Percentiles rank a stretch among this genome's conserved stretches.
Evolutionary conservation across 768 basidiomycete genomes (phyloP).

Genomic region (Podaxis sp.): DNA sequence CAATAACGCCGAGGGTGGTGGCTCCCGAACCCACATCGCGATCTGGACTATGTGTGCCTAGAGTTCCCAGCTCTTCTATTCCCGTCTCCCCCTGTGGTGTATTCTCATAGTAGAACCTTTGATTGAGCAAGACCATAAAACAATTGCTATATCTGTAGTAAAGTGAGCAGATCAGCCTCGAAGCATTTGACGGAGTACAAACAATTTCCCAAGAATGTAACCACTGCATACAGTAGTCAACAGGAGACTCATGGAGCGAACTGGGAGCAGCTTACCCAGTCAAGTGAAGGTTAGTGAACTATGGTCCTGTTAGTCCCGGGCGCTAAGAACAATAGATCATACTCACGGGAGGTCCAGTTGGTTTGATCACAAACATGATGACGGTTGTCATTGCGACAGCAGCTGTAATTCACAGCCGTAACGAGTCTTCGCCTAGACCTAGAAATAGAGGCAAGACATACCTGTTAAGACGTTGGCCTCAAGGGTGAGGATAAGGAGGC

Average conservation of each 20-base stretch:
- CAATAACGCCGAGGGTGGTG: too few species aligned
- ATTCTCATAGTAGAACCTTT: constrained; percentile 1
- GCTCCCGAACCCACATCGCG: neutral
- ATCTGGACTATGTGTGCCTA: neutral
- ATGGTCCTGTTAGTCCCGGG: neutral
- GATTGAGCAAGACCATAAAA: constrained; percentile 12
- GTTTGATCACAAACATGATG: neutral
- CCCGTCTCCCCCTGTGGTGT: neutral
- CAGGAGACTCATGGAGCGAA: neutral
- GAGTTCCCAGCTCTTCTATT: neutral
- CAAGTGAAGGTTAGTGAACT: constrained; percentile 1
- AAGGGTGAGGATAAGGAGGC: neutral
- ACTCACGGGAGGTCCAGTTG: constrained; percentile 10
- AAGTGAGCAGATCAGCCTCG: neutral
- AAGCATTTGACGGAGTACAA: neutral
- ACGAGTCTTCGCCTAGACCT: too few species aligned
- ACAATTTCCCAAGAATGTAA: constrained; percentile 7
- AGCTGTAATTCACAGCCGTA: neutral
- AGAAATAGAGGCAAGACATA: neutral
- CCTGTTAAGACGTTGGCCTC: constrained; percentile 4
- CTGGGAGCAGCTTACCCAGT: neutral
- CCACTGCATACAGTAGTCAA: neutral
- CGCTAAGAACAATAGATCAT: neutral
- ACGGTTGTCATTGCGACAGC: constrained; percentile 1
- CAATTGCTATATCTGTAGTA: constrained; percentile 8